Percentiles rank a stretch among this genome's conserved stretches.
These are phyloP conservation scores for Ceratocystis alfenasii DNA, from an alignment of 2,329 filamentous ascomycete species.

Conservation along the genomic window DNA sequence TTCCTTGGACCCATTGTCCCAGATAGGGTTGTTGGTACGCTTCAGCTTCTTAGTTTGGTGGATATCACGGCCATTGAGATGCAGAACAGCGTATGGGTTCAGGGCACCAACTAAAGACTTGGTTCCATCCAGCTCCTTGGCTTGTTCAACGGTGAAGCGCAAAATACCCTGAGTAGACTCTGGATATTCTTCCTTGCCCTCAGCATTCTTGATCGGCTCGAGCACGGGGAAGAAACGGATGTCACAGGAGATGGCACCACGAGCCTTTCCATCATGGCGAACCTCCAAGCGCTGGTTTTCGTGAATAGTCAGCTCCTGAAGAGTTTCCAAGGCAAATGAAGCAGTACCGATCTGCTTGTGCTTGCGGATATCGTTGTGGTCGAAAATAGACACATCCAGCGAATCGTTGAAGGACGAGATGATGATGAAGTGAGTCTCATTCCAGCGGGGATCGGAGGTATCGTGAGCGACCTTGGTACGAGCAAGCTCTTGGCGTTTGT, in stretches of 20 bases:
- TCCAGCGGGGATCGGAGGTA: conserved; percentile 81
- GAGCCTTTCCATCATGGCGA: conserved; percentile 67
- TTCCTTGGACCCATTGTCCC: conserved; percentile 85
- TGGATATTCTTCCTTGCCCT: conserved; percentile 66
- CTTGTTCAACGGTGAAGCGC: conserved; percentile 85
- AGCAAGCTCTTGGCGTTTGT: conserved; percentile 67
- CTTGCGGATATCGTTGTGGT: conserved; percentile 93
- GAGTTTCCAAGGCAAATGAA: conserved; percentile 69
- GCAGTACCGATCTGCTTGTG: conserved; percentile 82
- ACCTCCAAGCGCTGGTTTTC: conserved; percentile 82
- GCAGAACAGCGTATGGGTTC: conserved; percentile 77
- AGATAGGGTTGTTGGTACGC: conserved; percentile 94
- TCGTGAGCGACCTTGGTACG: conserved; percentile 82
- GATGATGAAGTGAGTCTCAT: conserved; percentile 92
- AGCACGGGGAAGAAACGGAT: conserved; percentile 93
- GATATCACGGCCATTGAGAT: conserved; percentile 85
- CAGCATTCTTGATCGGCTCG: conserved; percentile 38
- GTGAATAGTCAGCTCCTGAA: conserved; percentile 64
- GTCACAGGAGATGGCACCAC: conserved; percentile 69
- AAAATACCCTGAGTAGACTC: conserved; percentile 90
- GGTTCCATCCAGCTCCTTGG: conserved; percentile 84
- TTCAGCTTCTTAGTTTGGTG: conserved; percentile 86
- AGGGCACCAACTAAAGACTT: conserved; percentile 87
- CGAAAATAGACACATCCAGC: conserved; percentile 72
- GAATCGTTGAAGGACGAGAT: conserved; percentile 82